A percentile compares a stretch with the other conserved stretches of the same genome.
Evolutionary conservation across 257 asterid genomes (phyloP).

Genomic region (Coffea canephora): DNA sequence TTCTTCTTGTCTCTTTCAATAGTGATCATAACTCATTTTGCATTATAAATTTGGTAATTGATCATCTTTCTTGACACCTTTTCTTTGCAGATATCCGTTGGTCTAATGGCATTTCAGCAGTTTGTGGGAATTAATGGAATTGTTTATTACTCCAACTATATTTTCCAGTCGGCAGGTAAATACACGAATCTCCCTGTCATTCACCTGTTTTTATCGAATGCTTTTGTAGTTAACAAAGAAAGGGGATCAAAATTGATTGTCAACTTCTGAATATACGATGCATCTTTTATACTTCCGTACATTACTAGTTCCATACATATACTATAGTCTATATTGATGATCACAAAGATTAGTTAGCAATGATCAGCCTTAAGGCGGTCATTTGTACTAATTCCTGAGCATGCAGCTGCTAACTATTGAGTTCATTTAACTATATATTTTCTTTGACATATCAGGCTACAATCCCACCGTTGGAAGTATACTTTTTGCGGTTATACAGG

Average conservation of each 20-base stretch:
- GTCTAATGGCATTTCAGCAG: slow-evolving; percentile 66
- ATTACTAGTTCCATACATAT: background rate
- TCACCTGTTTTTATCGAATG: background rate
- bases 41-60: background rate
- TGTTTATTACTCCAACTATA: slow-evolving; percentile 57
- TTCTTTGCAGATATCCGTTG: slow-evolving; percentile 52
- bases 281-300: background rate
- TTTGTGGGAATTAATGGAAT: slow-evolving; percentile 69
- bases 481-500: slow-evolving; percentile 20
- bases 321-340: background rate
- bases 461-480: slow-evolving; percentile 23
- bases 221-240: background rate
- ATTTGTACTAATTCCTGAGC: background rate
- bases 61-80: background rate
- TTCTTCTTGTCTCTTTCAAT: background rate
- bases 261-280: background rate
- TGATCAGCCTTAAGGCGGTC: background rate
- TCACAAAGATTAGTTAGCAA: background rate
- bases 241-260: background rate
- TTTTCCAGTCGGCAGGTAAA: slow-evolving; percentile 66
- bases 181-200: background rate
- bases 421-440: background rate
- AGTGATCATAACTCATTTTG: background rate
- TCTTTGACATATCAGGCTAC: slow-evolving; percentile 9
- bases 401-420: background rate